Percentiles rank a stretch among this genome's conserved stretches.
phyloP scores from a whole-genome alignment of 2,329 filamentous ascomycete genomes.

The Aspergillus ibericus region DNA sequence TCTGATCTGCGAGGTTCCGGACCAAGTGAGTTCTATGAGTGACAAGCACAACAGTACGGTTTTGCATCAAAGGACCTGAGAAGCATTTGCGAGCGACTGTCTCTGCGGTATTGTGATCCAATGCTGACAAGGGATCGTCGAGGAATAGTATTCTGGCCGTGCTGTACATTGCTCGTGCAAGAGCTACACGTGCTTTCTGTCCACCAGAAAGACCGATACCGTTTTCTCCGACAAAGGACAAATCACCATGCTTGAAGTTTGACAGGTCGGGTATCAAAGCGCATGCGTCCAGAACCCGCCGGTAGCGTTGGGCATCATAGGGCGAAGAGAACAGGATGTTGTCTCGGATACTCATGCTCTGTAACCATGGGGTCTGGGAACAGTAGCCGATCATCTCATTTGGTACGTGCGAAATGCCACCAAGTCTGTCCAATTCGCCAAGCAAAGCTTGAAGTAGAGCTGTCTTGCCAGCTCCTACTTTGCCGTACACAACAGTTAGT shows the following conservation, averaged over 20 bases:
- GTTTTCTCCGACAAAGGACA: constrained; percentile 62
- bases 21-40: constrained; percentile 72
- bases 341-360: constrained; percentile 68
- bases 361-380: constrained; percentile 66
- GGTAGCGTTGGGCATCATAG: constrained; percentile 69
- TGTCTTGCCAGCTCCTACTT: constrained; percentile 65
- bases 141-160: constrained; percentile 55
- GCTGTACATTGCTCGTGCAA: constrained; percentile 63
- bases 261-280: constrained; percentile 62
- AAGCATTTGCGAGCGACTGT: constrained; percentile 60
- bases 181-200: constrained; percentile 60
- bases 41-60: constrained; percentile 58
- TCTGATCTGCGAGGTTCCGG: constrained; percentile 68
- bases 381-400: constrained; percentile 63
- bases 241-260: constrained; percentile 63
- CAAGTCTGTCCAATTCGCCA: constrained; percentile 57
- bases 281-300: constrained; percentile 66
- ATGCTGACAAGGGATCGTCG: constrained; percentile 60
- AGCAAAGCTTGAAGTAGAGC: constrained; percentile 60
- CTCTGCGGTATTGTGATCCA: constrained; percentile 66
- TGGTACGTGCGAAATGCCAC: constrained; percentile 53
- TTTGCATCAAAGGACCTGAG: constrained; percentile 54
- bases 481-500: constrained; percentile 62
- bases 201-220: constrained; percentile 62
- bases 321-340: constrained; percentile 66